A percentile compares a stretch with the other conserved stretches of the same genome.
Evolutionary conservation across 768 basidiomycete species (phyloP).

Genomic region (Termitomyces sp.): DNA sequence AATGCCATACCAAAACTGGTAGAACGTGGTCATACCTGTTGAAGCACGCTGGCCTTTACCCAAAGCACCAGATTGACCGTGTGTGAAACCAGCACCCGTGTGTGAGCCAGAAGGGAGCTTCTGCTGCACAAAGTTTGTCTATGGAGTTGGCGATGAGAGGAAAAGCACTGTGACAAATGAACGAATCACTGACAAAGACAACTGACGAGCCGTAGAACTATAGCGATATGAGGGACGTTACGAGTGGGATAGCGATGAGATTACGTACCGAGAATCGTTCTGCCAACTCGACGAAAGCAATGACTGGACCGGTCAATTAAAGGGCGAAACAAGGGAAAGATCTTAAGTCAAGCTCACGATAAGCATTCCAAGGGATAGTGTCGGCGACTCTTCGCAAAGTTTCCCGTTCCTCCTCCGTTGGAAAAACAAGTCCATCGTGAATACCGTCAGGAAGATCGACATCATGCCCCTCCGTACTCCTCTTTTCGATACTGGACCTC

Average conservation of each 20-base stretch:
- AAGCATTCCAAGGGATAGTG: conserved; percentile 53
- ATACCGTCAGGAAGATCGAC: conserved; percentile 3
- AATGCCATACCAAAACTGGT: conserved; percentile 56
- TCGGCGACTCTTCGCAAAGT: conserved; percentile 64
- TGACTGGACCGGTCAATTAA: conserved; percentile 36
- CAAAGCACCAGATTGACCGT: conserved; percentile 66
- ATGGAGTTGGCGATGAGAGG: neutral
- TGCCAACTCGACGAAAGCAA: conserved; percentile 64
- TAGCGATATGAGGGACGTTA: neutral
- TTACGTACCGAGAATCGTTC: conserved; percentile 67
- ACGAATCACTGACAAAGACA: conserved; percentile 37
- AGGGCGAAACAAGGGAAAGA: neutral
- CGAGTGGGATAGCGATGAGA: neutral
- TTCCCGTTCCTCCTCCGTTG: conserved; percentile 55
- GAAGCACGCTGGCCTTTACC: conserved; percentile 65
- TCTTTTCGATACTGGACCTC: neutral
- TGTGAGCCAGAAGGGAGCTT: conserved; percentile 60
- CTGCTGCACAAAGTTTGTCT: conserved; percentile 78
- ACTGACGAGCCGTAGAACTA: conserved; percentile 46
- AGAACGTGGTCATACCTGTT: conserved; percentile 70
- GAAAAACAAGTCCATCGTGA: conserved; percentile 57
- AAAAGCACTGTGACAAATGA: neutral
- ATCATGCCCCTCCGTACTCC: neutral
- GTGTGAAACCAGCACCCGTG: conserved; percentile 56
- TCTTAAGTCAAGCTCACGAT: conserved; percentile 30